These are phyloP conservation scores for Helianthus annuus DNA, from an alignment of 129 eudicot genomes.

Conservation along the genomic window HanXRQr2.0-SUNRISE NC_035433.2:146374261-146374760, in stretches of 20 bases:
- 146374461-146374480: conserved; percentile 35
- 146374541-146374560: neutral
- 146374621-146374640: too few species aligned
- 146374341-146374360: conserved; percentile 26
- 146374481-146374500: conserved; percentile 14
- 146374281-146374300: conserved; percentile 4
- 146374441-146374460: conserved; percentile 35
- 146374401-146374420: conserved; percentile 46
- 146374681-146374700: too few species aligned
- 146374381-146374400: conserved; percentile 42
- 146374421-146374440: conserved; percentile 48
- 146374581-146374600: too few species aligned
- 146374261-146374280: neutral
- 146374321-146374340: conserved; percentile 36
- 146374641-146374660: too few species aligned
- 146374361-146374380: conserved; percentile 22
- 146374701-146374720: too few species aligned
- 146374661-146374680: too few species aligned
- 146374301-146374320: conserved; percentile 22
- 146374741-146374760: too few species aligned
- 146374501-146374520: conserved; percentile 33
- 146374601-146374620: too few species aligned
- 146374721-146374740: too few species aligned
- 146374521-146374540: neutral
- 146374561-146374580: too few species aligned